Conservation (phyloP, 2,329 filamentous ascomycete genomes). For the Venturia carpophila region DNA sequence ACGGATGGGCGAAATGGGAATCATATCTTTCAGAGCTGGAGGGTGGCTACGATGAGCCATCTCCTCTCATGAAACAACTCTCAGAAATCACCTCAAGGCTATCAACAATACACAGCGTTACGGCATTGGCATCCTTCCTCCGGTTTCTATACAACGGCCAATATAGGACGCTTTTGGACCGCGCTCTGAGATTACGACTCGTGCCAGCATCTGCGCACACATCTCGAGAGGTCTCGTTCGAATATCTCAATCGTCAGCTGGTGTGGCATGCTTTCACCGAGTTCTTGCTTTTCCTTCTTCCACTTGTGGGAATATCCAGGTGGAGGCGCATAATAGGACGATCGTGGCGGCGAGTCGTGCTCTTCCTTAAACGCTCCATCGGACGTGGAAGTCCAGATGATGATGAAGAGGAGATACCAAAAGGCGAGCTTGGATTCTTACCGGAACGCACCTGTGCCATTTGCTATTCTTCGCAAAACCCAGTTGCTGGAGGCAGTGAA, state of each 20-base stretch:
- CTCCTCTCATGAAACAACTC: conserved; percentile 47
- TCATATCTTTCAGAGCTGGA: conserved; percentile 71
- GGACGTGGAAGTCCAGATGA: conserved; percentile 37
- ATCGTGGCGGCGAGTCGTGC: conserved; percentile 60
- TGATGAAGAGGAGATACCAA: conserved; percentile 40
- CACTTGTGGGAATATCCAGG: conserved; percentile 85
- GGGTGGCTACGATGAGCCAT: conserved; percentile 57
- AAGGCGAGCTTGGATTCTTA: conserved; percentile 74
- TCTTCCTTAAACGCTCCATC: conserved; percentile 24
- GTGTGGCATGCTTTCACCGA: conserved; percentile 99
- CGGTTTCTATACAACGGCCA: conserved; percentile 85
- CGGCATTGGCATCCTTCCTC: conserved; percentile 77
- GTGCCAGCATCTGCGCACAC: conserved; percentile 79
- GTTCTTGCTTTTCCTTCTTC: conserved; percentile 94
- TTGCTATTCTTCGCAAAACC: conserved; percentile 90
- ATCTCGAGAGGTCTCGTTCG: conserved; percentile 87
- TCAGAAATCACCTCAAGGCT: conserved; percentile 60
- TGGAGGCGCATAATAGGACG: conserved; percentile 87
- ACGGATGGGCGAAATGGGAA: conserved; percentile 89
- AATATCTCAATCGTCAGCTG: conserved; percentile 93
- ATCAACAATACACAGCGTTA: conserved; percentile 69
- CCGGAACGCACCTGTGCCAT: conserved; percentile 94
- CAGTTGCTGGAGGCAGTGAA: conserved; percentile 54
- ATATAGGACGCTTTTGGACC: conserved; percentile 84
- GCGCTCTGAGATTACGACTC: conserved; percentile 73